Evolutionary conservation across 1,284 basidiomycete species (phyloP).

Genomic region (Rhodotorula sp.): DNA sequence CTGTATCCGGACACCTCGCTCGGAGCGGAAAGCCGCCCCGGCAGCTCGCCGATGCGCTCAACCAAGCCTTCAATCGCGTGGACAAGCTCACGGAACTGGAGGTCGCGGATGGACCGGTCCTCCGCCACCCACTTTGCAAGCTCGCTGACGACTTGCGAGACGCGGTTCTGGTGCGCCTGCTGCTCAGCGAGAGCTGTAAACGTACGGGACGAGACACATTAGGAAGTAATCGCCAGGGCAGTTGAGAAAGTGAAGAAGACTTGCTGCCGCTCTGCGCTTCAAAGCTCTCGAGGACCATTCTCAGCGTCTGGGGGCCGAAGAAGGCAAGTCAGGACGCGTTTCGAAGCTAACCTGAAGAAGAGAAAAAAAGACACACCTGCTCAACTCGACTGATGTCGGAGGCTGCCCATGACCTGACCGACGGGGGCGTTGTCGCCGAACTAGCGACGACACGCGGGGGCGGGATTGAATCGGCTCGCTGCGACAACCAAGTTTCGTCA

Average conservation of each 20-base stretch:
- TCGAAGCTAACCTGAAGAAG: too few relatives aligned
- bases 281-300: slow-evolving; percentile 4
- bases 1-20: neutral
- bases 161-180: slow-evolving; percentile 2
- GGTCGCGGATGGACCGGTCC: slow-evolving; percentile 23
- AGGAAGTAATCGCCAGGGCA: too few relatives aligned
- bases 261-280: slow-evolving; percentile 10
- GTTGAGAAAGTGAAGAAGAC: neutral
- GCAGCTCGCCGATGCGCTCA: slow-evolving; percentile 15
- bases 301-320: neutral
- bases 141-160: slow-evolving; percentile 13
- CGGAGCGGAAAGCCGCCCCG: slow-evolving; percentile 13
- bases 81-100: slow-evolving; percentile 9
- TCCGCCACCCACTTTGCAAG: slow-evolving; percentile 27
- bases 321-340: neutral
- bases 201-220: neutral
- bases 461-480: too few relatives aligned
- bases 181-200: slow-evolving; percentile 2
- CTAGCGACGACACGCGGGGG: neutral
- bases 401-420: neutral
- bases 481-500: neutral
- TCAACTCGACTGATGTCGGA: slow-evolving; percentile 3
- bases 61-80: slow-evolving; percentile 12
- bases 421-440: neutral
- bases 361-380: neutral